Conservation (phyloP, 2,329 filamentous ascomycete species). For the Phaeosphaeriaceae sp. region DNA sequence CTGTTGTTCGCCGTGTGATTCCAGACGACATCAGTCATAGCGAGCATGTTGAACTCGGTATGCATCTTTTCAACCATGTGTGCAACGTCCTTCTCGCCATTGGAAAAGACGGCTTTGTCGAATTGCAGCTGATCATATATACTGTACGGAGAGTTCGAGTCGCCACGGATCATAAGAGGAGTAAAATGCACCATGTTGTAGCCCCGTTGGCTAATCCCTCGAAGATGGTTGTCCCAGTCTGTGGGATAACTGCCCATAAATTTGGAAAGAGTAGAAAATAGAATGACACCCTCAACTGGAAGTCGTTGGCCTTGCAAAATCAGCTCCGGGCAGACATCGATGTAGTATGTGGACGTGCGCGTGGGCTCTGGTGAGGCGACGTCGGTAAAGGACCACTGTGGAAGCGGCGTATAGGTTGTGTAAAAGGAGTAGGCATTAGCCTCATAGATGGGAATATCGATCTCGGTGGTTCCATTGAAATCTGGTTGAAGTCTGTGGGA, state of each 20-base stretch:
- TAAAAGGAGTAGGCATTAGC: conserved; percentile 95
- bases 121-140: conserved; percentile 90
- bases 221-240: conserved; percentile 89
- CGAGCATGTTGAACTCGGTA: conserved; percentile 80
- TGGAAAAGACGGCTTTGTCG: conserved; percentile 81
- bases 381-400: conserved; percentile 71
- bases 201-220: conserved; percentile 84
- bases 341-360: conserved; percentile 81
- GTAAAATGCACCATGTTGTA: conserved; percentile 99
- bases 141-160: conserved; percentile 96
- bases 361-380: conserved; percentile 61
- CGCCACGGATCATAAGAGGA: conserved; percentile 84
- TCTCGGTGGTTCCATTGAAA: conserved; percentile 90
- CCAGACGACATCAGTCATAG: conserved; percentile 94
- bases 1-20: conserved; percentile 98
- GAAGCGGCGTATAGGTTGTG: conserved; percentile 87
- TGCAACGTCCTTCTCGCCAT: conserved; percentile 81
- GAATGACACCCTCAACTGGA: conserved; percentile 83
- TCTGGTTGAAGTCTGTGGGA: conserved; percentile 76
- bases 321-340: conserved; percentile 87
- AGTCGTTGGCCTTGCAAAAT: conserved; percentile 74
- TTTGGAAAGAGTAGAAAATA: conserved; percentile 95
- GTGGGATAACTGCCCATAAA: conserved; percentile 93
- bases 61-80: conserved; percentile 82
- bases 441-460: conserved; percentile 82